Base-by-base conservation (phyloP, 1,284 basidiomycete species). In the Paramarasmius palmivorus region DNA sequence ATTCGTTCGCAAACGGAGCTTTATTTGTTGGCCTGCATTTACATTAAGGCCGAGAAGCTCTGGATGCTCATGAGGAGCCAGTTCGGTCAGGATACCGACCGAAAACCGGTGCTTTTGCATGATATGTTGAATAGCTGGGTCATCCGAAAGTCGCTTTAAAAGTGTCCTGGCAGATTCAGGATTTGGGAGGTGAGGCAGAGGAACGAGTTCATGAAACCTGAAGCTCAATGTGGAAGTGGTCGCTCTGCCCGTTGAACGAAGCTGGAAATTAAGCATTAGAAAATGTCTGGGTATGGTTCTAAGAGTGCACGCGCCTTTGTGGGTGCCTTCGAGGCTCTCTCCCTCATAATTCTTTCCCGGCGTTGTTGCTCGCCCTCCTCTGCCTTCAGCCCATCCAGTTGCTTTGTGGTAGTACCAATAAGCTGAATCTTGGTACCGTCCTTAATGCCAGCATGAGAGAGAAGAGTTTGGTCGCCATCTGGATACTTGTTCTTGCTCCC, bases 21-120 rank as follows among this genome's bases (percentile, higher is more conserved):
- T 83, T 60, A 91, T 88, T 26, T 75, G 68, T 61, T 83, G 71
- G 0, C 89, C 88, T 0, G 68, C 72, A 54, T 84, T 84, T 46
- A 79, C 77, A 64, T 92, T 92, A 41, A 90, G 73, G 0, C 90
- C 90, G 5, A 90, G 75, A 9, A 91, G 68, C 17, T 82, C 72
- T 0, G 89, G 88, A 52, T 87, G 78, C 63, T 90, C 86, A 56
- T 88, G 86, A 0, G 88, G 88, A 26, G 87, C 86, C 36, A 91
- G 79, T 67, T 91, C 88, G 0, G 86, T 89, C 22, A 90, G 73
- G 4, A 86, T 58, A 0, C 83, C 82, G 3, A 91, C 84, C 2
- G 81, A 72, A 59, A 88, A 84, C 52, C 78, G 66, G 65, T 91
- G 86, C 55, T 71, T 73, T 58, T 76, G 77, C 88, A 91, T 90